Evolutionary conservation across 2,329 filamentous ascomycete genomes (phyloP).

Genomic region (Parastagonospora nodorum): DNA sequence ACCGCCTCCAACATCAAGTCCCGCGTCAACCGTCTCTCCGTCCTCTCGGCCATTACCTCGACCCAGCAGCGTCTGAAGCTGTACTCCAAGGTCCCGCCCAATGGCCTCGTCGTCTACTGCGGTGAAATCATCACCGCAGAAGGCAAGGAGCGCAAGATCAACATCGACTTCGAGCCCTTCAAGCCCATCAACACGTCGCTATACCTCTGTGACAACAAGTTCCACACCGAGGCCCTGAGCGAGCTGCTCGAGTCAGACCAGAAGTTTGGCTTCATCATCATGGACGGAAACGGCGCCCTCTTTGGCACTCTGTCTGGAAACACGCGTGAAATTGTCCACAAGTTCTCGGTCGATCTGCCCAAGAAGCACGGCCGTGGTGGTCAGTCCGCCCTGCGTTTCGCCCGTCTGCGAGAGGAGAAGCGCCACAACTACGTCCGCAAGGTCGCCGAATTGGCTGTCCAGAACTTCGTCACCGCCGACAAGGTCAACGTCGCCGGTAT

Average conservation of each 20-base stretch:
- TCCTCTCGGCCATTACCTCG: conserved; percentile 96
- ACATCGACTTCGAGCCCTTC: conserved; percentile 99
- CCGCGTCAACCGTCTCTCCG: conserved; percentile 96
- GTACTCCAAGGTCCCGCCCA: conserved; percentile 98
- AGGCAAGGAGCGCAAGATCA: conserved; percentile 99
- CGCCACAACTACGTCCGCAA: conserved; percentile 99
- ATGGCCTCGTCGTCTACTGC: conserved; percentile 97
- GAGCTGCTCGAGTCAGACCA: conserved; percentile 98
- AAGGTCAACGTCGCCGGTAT: conserved; percentile 97
- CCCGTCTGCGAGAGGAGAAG: conserved; percentile 98
- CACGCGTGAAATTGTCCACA: conserved; percentile 94
- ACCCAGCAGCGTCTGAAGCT: conserved; percentile 99
- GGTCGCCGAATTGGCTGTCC: conserved; percentile 94
- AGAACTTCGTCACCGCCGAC: conserved; percentile 98
- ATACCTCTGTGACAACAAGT: conserved; percentile 99
- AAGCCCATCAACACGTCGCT: conserved; percentile 99
- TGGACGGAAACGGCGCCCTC: conserved; percentile 98
- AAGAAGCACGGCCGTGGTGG: conserved; percentile 99
- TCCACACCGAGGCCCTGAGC: conserved; percentile 95
- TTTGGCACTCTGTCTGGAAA: conserved; percentile 98
- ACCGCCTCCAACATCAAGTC: conserved; percentile 99
- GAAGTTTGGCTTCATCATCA: conserved; percentile 99
- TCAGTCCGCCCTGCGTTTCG: conserved; percentile 98
- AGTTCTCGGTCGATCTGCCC: conserved; percentile 96
- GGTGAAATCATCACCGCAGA: conserved; percentile 99